Conservation (phyloP, 257 asterid species). For the Fraxinus excelsior region DNA sequence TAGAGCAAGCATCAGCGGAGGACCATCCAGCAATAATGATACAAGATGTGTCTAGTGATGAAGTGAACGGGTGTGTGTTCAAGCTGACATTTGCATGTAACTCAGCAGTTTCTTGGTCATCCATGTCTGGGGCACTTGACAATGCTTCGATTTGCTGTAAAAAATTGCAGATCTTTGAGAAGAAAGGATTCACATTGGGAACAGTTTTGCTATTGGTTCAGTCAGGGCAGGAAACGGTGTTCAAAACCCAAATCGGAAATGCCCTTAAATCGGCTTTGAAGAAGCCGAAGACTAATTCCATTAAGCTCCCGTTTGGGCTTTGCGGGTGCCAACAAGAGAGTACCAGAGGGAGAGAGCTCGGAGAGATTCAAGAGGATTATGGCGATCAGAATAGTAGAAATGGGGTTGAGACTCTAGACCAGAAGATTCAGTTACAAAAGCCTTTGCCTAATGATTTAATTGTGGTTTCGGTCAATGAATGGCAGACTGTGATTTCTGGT, state of each 20-base stretch:
- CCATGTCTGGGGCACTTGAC: slow-evolving; percentile 89
- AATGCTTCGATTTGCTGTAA: slow-evolving; percentile 86
- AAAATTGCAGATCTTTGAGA: slow-evolving; percentile 89
- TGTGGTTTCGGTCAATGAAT: slow-evolving; percentile 80
- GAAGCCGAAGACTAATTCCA: slow-evolving; percentile 67
- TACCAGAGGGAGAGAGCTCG: slow-evolving; percentile 61
- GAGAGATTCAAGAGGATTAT: slow-evolving; percentile 68
- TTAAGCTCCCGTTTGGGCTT: slow-evolving; percentile 88
- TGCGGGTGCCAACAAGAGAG: slow-evolving; percentile 94
- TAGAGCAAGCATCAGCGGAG: slow-evolving; percentile 76
- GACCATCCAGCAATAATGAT: slow-evolving; percentile 81
- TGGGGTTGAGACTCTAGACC: slow-evolving; percentile 55
- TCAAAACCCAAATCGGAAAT: slow-evolving; percentile 73
- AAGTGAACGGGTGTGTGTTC: slow-evolving; percentile 52
- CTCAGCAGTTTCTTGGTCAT: slow-evolving; percentile 85
- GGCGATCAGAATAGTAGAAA: slow-evolving; percentile 59
- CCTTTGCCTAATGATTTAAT: slow-evolving; percentile 72
- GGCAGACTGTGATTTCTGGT: slow-evolving; percentile 91
- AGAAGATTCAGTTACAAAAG: slow-evolving; percentile 48
- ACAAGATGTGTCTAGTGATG: slow-evolving; percentile 75
- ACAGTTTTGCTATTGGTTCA: slow-evolving; percentile 64
- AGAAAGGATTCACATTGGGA: slow-evolving; percentile 88
- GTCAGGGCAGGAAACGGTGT: slow-evolving; percentile 73
- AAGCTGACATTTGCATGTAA: slow-evolving; percentile 93
- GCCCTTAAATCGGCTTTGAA: slow-evolving; percentile 72